Percentiles rank a stretch among this genome's conserved stretches.
These are phyloP conservation scores for Priceomyces fermenticarens DNA, from an alignment of 805 yeast genomes.

Conservation along the genomic window DNA sequence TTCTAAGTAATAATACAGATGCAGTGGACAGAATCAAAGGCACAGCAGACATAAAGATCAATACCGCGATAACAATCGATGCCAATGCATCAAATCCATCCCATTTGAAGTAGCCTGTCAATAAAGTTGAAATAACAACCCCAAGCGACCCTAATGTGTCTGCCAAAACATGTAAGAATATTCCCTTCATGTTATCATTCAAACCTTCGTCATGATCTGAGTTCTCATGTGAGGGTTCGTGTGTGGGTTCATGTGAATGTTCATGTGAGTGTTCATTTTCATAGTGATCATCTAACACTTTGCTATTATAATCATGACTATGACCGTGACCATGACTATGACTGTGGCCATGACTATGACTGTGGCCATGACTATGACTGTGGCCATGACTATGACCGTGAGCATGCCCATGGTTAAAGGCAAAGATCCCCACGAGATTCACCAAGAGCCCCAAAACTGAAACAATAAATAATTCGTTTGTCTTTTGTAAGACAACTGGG, in stretches of 20 bases:
- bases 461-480: conserved; percentile 82
- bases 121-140: conserved; percentile 84
- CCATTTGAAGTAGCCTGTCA: conserved; percentile 65
- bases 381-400: conserved; percentile 33
- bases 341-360: conserved; percentile 22
- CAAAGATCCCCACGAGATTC: conserved; percentile 88
- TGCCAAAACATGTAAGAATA: conserved; percentile 88
- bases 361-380: conserved; percentile 31
- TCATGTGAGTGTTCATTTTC: conserved; percentile 8
- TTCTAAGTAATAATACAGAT: conserved; percentile 61
- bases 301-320: conserved; percentile 7
- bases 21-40: conserved; percentile 85
- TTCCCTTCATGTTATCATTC: conserved; percentile 84
- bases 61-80: conserved; percentile 77
- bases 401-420: conserved; percentile 82
- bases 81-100: conserved; percentile 91
- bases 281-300: not conserved
- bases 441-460: conserved; percentile 82
- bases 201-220: conserved; percentile 13
- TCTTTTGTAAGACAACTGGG: conserved; percentile 75
- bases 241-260: too few species aligned
- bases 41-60: conserved; percentile 77
- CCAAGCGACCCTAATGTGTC: conserved; percentile 97
- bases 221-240: conserved; percentile 3
- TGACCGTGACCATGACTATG: conserved; percentile 17